Evolutionary conservation across 352 stramenopile genomes (phyloP).

Genomic region (Globisporangium paroecandrum): DNA sequence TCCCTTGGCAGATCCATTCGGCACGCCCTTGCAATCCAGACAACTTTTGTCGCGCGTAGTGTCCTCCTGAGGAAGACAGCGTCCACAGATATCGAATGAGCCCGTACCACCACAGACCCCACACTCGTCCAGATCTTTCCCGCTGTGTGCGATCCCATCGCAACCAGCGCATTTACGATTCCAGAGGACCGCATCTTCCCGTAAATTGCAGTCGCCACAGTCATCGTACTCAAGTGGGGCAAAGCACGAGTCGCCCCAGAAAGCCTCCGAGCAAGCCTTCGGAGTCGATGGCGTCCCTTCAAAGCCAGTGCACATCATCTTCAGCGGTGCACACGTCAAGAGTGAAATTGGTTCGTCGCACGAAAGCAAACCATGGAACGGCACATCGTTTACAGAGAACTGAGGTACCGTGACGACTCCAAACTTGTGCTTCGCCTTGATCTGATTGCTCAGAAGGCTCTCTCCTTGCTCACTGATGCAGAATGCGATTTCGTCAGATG

Average conservation of each 20-base stretch:
- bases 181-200: constrained; percentile 12
- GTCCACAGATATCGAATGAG: constrained; percentile 27
- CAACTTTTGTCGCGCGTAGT: constrained; percentile 20
- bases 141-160: constrained; percentile 26
- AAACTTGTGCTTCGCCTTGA: constrained; percentile 17
- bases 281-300: not conserved
- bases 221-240: constrained; percentile 22
- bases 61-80: constrained; percentile 25
- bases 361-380: constrained; percentile 15
- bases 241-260: constrained; percentile 21
- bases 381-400: constrained; percentile 26
- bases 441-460: constrained; percentile 7
- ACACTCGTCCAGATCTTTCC: constrained; percentile 23
- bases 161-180: constrained; percentile 27
- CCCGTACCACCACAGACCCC: constrained; percentile 31
- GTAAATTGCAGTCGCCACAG: constrained; percentile 23
- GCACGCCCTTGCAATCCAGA: constrained; percentile 30
- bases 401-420: constrained; percentile 26
- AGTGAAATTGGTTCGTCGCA: constrained; percentile 9
- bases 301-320: not conserved
- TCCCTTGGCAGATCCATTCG: constrained; percentile 14
- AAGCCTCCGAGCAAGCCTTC: constrained; percentile 17
- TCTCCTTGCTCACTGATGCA: constrained; percentile 5
- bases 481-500: not conserved
- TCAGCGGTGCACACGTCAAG: not conserved